phyloP scores from a whole-genome alignment of 139 green algal species.

The Coelastrella sp. region DNA sequence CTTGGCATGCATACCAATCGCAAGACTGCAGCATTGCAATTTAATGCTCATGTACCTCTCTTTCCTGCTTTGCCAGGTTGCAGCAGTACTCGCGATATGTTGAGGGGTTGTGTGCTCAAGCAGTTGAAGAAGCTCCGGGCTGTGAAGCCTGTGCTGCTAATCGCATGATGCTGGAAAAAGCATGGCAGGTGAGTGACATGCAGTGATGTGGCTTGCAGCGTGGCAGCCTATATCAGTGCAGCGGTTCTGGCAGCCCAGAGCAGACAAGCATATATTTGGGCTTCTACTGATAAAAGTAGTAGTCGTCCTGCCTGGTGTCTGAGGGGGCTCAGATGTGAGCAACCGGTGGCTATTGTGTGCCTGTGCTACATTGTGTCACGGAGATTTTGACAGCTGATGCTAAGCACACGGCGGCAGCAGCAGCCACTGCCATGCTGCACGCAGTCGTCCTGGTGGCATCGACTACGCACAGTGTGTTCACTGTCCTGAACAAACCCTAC shows the following conservation, averaged over 20 bases:
- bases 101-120: constrained; percentile 21
- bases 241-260: background rate
- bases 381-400: too few species aligned
- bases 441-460: too few species aligned
- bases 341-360: background rate
- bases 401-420: too few species aligned
- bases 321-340: background rate
- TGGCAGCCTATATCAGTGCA: background rate
- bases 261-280: too few species aligned
- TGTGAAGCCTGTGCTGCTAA: constrained; percentile 63
- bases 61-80: constrained; percentile 49
- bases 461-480: background rate
- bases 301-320: too few species aligned
- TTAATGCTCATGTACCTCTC: too few species aligned
- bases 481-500: too few species aligned
- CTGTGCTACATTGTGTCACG: background rate
- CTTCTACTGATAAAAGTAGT: too few species aligned
- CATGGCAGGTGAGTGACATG: constrained; percentile 53
- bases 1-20: too few species aligned
- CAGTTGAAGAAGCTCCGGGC: background rate
- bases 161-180: constrained; percentile 65
- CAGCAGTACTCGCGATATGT: constrained; percentile 59
- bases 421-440: too few species aligned
- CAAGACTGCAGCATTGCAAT: too few species aligned
- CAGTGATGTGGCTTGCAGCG: background rate